Conservation (phyloP, 805 yeast species). For the Nadsonia fulvescens region DNA sequence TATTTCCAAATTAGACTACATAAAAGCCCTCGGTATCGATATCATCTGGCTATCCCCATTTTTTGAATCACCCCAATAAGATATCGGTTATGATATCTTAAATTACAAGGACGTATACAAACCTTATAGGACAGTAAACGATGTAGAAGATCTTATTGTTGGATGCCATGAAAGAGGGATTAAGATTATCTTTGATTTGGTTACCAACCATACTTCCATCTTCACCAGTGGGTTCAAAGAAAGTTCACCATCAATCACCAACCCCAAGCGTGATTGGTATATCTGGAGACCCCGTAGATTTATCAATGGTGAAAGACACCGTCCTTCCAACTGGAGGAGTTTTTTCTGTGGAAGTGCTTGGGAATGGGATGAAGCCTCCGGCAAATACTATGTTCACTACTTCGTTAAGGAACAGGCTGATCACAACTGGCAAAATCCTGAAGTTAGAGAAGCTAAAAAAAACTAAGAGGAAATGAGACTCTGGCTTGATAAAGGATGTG, state of each 20-base stretch:
- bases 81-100: slow-evolving; percentile 45
- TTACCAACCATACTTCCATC: slow-evolving; percentile 38
- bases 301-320: slow-evolving; percentile 33
- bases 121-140: slow-evolving; percentile 35
- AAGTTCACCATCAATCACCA: slow-evolving; percentile 30
- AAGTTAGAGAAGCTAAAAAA: slow-evolving; percentile 19
- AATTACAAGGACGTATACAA: slow-evolving; percentile 35
- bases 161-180: slow-evolving; percentile 32
- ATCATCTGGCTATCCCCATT: slow-evolving; percentile 41
- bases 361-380: slow-evolving; percentile 34
- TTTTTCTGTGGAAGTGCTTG: slow-evolving; percentile 38
- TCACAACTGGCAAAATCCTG: slow-evolving; percentile 40
- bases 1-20: slow-evolving; percentile 31
- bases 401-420: slow-evolving; percentile 42
- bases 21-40: slow-evolving; percentile 33
- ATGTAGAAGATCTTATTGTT: slow-evolving; percentile 29
- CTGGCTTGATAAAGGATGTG: slow-evolving; percentile 40
- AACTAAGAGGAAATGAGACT: slow-evolving; percentile 30
- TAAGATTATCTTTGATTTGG: slow-evolving; percentile 36
- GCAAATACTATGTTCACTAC: slow-evolving; percentile 36
- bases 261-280: slow-evolving; percentile 45
- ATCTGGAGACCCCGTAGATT: slow-evolving; percentile 35
- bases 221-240: slow-evolving; percentile 43
- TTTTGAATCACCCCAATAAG: slow-evolving; percentile 40
- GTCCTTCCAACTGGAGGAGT: slow-evolving; percentile 41